Evolutionary conservation across 2,329 filamentous ascomycete species (phyloP), one percentile per base, ranked within the genome.

Genomic region (Arthroderma sp.): DNA sequence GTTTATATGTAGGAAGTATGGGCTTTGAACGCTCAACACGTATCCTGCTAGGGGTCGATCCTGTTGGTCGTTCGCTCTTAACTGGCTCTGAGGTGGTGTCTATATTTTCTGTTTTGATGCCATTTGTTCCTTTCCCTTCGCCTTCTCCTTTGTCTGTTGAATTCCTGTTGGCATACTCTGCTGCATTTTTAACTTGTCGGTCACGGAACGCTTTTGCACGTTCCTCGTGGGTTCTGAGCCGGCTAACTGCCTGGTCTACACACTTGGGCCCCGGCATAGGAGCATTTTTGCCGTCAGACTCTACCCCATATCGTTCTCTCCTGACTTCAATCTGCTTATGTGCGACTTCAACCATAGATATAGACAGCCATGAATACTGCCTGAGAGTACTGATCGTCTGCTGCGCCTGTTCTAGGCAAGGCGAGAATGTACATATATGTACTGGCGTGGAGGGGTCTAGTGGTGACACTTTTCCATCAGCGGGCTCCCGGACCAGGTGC

Each of bases 391-490:
- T 85, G 56, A 95, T 84, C 0, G 93, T 97, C 57, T 84, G 82
- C 56, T 87, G 89, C 21, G 94, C 91, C 74, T 98, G 93, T 73
- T 98, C 93, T 63, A 98, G 94, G 71, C 93, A 98, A 0, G 93
- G 93, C 1, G 87, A 94, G 74, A 98, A 98, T 0, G 90, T 94
- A 75, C 93, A 98, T 56, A 98, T 80, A 67, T 93, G 80, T 1
- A 85, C 82, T 4, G 86, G 80, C 43, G 81, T 79, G n/a, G 79
- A 78, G 0, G 88, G 83, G 63, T 93, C 85, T 9, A 97, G 77
- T 0, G 81, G 78, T 0, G 79, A 79, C 56, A 67, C 63, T 0
- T 62, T 61, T 2, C 69, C 69, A 2, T 67, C 64, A 2, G 65
- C 57, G 1, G 68, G 64, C 21, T 68, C 63, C 33, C 76, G 73